phyloP scores from a whole-genome alignment of 2,329 filamentous ascomycete species.

The Hirsutella minnesotensis region DNA sequence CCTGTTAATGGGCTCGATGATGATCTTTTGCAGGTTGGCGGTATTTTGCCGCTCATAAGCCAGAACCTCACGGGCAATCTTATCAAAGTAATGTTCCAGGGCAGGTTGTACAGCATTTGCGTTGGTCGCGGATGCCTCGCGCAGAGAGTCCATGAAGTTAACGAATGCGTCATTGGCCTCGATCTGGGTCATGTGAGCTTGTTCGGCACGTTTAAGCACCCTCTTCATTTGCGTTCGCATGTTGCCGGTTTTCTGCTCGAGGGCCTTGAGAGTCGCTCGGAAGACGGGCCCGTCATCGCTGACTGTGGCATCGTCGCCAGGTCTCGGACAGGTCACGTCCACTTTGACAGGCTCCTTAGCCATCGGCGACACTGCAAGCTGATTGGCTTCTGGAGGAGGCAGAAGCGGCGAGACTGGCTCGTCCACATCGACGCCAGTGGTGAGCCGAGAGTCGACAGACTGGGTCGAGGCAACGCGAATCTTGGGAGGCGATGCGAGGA shows the following conservation, averaged over 20 bases:
- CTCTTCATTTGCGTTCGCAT: slow-evolving; percentile 95
- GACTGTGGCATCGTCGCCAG: slow-evolving; percentile 71
- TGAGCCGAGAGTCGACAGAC: slow-evolving; percentile 73
- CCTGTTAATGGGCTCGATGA: slow-evolving; percentile 87
- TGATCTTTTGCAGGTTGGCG: slow-evolving; percentile 73
- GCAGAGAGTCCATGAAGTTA: slow-evolving; percentile 73
- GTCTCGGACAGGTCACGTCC: slow-evolving; percentile 76
- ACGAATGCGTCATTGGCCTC: slow-evolving; percentile 78
- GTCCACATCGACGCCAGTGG: slow-evolving; percentile 54
- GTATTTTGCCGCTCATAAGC: slow-evolving; percentile 79
- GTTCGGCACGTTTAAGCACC: slow-evolving; percentile 86
- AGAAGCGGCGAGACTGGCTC: slow-evolving; percentile 44
- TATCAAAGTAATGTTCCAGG: slow-evolving; percentile 95
- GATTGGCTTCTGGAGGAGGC: slow-evolving; percentile 23
- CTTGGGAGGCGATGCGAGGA: slow-evolving; percentile 61
- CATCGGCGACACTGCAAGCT: slow-evolving; percentile 12
- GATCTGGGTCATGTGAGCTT: slow-evolving; percentile 66
- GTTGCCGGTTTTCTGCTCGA: slow-evolving; percentile 92
- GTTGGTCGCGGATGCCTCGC: slow-evolving; percentile 81
- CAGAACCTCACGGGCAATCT: slow-evolving; percentile 84
- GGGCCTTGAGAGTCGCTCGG: slow-evolving; percentile 87
- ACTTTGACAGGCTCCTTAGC: slow-evolving; percentile 56
- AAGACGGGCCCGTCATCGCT: slow-evolving; percentile 92
- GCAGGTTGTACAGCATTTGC: slow-evolving; percentile 95
- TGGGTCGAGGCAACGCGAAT: slow-evolving; percentile 77